Evolutionary conservation across 345 rosid genomes (phyloP).

Genomic region (Brassica incana): DNA sequence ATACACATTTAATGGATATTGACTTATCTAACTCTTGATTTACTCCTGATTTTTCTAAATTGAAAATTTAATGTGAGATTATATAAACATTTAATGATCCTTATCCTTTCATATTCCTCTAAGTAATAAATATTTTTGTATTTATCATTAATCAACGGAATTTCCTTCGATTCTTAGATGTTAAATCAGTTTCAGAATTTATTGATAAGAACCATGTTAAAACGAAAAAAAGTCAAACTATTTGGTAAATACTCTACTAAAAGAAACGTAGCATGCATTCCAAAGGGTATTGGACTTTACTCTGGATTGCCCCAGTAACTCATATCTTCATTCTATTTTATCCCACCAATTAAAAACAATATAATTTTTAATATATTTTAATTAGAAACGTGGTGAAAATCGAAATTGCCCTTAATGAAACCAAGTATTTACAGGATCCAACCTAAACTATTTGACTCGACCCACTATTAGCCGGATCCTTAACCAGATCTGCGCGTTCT

Average conservation of each 20-base stretch:
- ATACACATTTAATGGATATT: neutral
- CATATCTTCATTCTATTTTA: too few relatives aligned
- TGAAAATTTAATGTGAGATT: neutral
- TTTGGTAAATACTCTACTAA: neutral
- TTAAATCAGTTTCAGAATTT: neutral
- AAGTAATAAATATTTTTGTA: neutral
- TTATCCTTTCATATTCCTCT: neutral
- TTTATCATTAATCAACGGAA: neutral
- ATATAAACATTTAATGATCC: neutral
- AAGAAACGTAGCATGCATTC: neutral
- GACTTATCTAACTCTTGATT: neutral
- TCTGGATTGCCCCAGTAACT: too few relatives aligned
- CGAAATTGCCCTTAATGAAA: too few relatives aligned
- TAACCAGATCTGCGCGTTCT: too few relatives aligned
- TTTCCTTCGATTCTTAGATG: neutral
- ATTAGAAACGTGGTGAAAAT: too few relatives aligned
- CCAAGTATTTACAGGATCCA: too few relatives aligned
- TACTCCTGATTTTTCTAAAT: neutral
- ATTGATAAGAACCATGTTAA: neutral
- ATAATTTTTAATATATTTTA: too few relatives aligned
- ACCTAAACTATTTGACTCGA: too few relatives aligned
- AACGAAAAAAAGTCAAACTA: neutral
- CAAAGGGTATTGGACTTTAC: neutral
- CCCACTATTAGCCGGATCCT: too few relatives aligned
- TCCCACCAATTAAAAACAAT: too few relatives aligned